Conservation (phyloP, 1,284 basidiomycete species). For the Leccinum subrobustum region DNA sequence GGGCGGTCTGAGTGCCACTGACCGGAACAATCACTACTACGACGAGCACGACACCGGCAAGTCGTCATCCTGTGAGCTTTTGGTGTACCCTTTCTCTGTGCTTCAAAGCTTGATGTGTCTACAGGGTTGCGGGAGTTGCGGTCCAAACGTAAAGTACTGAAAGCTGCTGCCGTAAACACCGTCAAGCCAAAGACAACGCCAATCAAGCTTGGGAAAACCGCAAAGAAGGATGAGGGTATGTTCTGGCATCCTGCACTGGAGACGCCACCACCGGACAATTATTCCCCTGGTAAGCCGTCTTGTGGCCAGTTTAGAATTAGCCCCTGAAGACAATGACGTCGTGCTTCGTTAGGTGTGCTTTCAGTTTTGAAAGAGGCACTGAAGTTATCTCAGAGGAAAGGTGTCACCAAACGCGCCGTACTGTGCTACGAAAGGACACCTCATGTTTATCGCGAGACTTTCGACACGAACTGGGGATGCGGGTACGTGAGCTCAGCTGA, state of each 20-base stretch:
- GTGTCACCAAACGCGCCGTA: constrained; percentile 56
- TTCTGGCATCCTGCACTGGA: constrained; percentile 63
- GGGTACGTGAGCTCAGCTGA: constrained; percentile 45
- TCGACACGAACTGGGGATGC: constrained; percentile 73
- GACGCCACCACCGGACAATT: constrained; percentile 60
- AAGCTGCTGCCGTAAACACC: neutral
- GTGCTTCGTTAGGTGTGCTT: constrained; percentile 55
- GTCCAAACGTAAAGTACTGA: constrained; percentile 8
- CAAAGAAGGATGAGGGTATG: constrained; percentile 37
- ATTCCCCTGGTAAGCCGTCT: constrained; percentile 59
- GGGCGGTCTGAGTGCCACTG: constrained; percentile 30
- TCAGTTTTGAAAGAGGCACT: constrained; percentile 61
- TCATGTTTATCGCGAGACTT: constrained; percentile 56
- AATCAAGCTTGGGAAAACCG: constrained; percentile 12
- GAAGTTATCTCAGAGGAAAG: constrained; percentile 48
- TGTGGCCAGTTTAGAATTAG: neutral
- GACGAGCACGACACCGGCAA: constrained; percentile 36
- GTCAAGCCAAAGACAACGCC: constrained; percentile 1
- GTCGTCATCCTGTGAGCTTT: constrained; percentile 2
- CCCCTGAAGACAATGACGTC: constrained; percentile 2
- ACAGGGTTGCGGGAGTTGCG: constrained; percentile 14
- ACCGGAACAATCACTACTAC: constrained; percentile 54
- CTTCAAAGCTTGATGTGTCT: neutral
- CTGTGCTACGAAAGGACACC: constrained; percentile 63
- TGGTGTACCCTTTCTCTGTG: neutral